Evolutionary conservation across 176 grass and related monocot genomes (phyloP).

Genomic region (Eleusine indica): DNA sequence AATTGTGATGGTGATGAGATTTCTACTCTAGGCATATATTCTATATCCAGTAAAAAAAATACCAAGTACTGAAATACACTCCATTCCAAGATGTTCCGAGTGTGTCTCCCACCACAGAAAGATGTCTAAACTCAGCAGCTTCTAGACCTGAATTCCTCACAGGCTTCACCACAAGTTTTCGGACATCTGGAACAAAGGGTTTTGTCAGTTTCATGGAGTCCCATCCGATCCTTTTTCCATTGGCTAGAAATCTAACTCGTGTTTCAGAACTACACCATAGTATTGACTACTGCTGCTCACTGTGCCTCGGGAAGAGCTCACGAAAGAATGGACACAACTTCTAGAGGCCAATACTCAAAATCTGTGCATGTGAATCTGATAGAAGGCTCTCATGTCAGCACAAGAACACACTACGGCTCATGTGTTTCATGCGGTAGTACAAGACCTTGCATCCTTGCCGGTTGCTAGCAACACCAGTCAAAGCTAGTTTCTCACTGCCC

Average conservation of each 20-base stretch:
- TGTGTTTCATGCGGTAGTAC: no score
- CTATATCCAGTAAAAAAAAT: neutral
- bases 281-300: neutral
- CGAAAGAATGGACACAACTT: neutral
- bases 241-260: neutral
- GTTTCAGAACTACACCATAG: neutral
- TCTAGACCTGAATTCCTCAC: neutral
- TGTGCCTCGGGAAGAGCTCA: neutral
- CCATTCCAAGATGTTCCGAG: constrained; percentile 1
- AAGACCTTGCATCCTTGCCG: neutral
- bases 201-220: neutral
- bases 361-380: neutral
- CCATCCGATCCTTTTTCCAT: neutral
- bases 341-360: neutral
- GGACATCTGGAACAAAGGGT: neutral
- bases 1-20: neutral
- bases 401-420: no score
- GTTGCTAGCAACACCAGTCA: neutral
- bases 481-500: neutral
- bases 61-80: neutral
- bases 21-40: neutral
- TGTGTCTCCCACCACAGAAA: neutral
- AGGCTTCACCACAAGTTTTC: neutral
- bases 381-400: neutral
- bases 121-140: neutral